Percentiles rank a stretch among this genome's conserved stretches.
Conservation (phyloP, 441 rosid species). For the Gossypium trilobum region DNA sequence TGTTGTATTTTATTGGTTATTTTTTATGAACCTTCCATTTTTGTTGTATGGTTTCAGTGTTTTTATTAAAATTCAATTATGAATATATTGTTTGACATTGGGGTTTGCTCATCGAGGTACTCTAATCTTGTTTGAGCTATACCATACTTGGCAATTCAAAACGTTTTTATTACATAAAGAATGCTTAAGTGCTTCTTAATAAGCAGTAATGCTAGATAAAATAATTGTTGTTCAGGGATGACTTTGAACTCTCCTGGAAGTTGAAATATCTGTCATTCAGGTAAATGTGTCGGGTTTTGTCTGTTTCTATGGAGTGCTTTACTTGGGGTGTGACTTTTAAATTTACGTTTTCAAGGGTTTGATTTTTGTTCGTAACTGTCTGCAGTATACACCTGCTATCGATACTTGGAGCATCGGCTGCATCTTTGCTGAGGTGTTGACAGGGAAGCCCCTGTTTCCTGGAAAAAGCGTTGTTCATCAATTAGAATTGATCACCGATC, state of each 20-base stretch:
- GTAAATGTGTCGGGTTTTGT: constrained; percentile 56
- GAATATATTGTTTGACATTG: background rate
- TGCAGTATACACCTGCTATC: constrained; percentile 99
- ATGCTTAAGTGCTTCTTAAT: constrained; percentile 41
- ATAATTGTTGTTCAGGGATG: constrained; percentile 93
- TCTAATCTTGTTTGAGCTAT: background rate
- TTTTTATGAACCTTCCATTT: background rate
- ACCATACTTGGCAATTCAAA: background rate
- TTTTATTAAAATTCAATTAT: background rate
- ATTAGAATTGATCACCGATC: constrained; percentile 86
- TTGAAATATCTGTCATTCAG: constrained; percentile 74
- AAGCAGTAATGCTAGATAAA: constrained; percentile 70
- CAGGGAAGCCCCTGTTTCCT: constrained; percentile 94
- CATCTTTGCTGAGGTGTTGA: constrained; percentile 91
- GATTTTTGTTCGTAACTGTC: constrained; percentile 14
- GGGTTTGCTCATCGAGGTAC: background rate
- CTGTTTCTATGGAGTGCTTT: constrained; percentile 35
- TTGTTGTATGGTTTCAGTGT: background rate
- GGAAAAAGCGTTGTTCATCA: constrained; percentile 97
- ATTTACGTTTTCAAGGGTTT: constrained; percentile 16
- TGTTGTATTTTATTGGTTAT: background rate
- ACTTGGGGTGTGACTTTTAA: constrained; percentile 12
- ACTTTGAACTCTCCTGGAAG: constrained; percentile 91
- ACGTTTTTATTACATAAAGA: constrained; percentile 23
- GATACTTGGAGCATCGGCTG: constrained; percentile 97